Base-by-base conservation (phyloP, 108 stramenopile genomes). In the Craspedostauros australis region DNA sequence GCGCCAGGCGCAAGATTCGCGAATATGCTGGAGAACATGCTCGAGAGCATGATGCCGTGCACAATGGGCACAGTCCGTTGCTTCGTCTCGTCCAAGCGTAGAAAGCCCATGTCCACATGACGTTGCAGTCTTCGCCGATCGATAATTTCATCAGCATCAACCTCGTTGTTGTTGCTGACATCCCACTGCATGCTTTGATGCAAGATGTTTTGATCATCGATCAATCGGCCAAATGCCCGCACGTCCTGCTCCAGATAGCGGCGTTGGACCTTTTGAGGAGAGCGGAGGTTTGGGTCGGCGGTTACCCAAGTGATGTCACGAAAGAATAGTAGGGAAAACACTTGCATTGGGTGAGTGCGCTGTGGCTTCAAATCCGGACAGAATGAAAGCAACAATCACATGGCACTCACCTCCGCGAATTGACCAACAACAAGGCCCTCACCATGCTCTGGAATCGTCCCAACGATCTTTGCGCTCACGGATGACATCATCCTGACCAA, bases 11-110 rank as follows among this genome's bases (percentile, higher is more conserved):
- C 48, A 3, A 86, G 53, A n/a, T 66, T 77, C 12, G 79, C 89
- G 59, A 86, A 91, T 19, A 91, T 84, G n/a, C 66, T 69, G 11
- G 82, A 84, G 62, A 91, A 86, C 15, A 87, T n/a, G 5, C 79
- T 82, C 5, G 89, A 65, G 15, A 82, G 62, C 41, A 91, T 52
- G 39, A 86, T 86, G 2, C 89, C 89, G 51, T 86, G 89, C 7
- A 85, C 83, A 24, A 90, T 31, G 19, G 72, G 73, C 49, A 41
- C 45, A 1, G 64, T 55, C 2, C 27, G 37, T 39, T 7, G 5
- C 12, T 11, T 11, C 12, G 34, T 12, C 12, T 36, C 12, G 34
- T 11, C 34, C 11, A 9, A 7, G 19, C 39, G 37, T 39, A 20
- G 19, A 18, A 47, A 45, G 8, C 21, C 40, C 1, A 14, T 29